Evolutionary conservation across 345 rosid species (phyloP).

Genomic region (Melaleuca quinquenervia): DNA sequence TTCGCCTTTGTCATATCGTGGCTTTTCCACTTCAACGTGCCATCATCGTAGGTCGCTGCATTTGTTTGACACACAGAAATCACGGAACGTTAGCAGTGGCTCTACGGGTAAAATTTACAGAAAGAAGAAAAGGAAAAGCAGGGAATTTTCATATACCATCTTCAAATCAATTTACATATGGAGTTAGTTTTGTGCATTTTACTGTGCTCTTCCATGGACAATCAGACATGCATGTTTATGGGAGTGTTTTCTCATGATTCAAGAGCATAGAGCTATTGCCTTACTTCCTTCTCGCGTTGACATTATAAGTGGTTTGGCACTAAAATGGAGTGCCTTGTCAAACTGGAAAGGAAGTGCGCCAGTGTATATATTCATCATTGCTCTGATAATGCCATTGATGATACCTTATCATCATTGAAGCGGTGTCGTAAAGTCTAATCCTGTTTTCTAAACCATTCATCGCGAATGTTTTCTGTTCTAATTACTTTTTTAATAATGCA

Average conservation of each 20-base stretch:
- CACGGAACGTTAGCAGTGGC: not conserved
- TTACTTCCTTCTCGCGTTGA: not conserved
- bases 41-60: slow-evolving; percentile 23
- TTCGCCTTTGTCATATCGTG: slow-evolving; percentile 25
- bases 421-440: not conserved
- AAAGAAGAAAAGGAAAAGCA: not conserved
- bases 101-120: not conserved
- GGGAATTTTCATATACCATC: not conserved
- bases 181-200: not conserved
- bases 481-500: not conserved
- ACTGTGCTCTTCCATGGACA: not conserved
- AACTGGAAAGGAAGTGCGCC: not conserved
- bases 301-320: not conserved
- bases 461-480: not conserved
- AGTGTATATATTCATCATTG: not conserved
- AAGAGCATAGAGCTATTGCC: not conserved
- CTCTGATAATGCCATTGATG: not conserved
- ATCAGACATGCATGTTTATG: not conserved
- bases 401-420: not conserved
- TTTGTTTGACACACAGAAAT: not conserved
- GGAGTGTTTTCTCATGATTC: not conserved
- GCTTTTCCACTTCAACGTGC: slow-evolving; percentile 62
- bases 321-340: not conserved
- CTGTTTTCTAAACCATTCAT: not conserved
- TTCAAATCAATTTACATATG: not conserved